A percentile compares a stretch with the other conserved stretches of the same genome.
Conservation (phyloP, 305 asterid species). For the Fraxinus paxiana region DNA sequence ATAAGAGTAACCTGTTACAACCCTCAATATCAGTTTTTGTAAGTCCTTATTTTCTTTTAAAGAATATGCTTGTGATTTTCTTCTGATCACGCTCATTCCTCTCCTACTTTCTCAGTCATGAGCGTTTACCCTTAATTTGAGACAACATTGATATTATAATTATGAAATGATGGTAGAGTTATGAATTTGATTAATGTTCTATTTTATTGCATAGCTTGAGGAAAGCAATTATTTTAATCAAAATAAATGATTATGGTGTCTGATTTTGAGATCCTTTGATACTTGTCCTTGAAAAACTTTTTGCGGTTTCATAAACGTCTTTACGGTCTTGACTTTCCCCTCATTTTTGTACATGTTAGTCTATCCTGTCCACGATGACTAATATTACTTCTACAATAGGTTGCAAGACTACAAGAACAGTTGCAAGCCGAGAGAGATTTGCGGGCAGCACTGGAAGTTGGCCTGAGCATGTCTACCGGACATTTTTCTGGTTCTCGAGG, state of each 20-base stretch:
- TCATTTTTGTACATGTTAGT: slow-evolving; percentile 8
- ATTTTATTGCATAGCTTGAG: neutral
- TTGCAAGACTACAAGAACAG: slow-evolving; percentile 92
- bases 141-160: neutral
- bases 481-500: slow-evolving; percentile 71
- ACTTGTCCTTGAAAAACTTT: neutral
- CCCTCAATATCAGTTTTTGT: neutral
- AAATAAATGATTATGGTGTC: neutral
- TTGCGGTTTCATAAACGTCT: neutral
- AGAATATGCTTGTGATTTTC: neutral
- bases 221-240: neutral
- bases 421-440: slow-evolving; percentile 94
- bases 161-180: neutral
- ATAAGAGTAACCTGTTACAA: neutral
- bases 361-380: neutral
- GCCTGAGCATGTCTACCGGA: slow-evolving; percentile 89
- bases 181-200: neutral
- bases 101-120: neutral
- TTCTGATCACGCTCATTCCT: neutral
- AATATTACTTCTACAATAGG: slow-evolving; percentile 41
- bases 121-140: neutral
- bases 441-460: slow-evolving; percentile 93
- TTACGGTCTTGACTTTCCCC: neutral
- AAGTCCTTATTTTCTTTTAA: neutral
- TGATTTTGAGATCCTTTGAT: neutral